Base-by-base conservation (phyloP, 2,329 filamentous ascomycete genomes). In the Talaromyces pinophilus region DNA sequence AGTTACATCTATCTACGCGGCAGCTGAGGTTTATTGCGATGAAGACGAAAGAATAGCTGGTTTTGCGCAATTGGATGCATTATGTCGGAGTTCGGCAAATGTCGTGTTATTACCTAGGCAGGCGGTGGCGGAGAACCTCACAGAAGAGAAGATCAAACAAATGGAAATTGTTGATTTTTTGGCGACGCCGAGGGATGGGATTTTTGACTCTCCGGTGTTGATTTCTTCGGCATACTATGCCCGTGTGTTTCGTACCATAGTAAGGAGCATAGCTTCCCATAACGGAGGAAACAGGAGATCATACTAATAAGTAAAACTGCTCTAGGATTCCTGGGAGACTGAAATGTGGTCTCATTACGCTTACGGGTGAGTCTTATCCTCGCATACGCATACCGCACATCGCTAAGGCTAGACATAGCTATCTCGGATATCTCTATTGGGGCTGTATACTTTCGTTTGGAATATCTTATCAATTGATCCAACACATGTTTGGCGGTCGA, bases 401-500 rank as follows among this genome's bases (percentile, higher is more conserved):
- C 19, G 19, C 46, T 48, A 25, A 48, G 10, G 15, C 4, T 17
- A 54, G 11, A 54, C 42, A 35, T 44, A 77, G 74, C 19, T 75
- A 73, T 66, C 61, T 72, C 10, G 73, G 77, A 0, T 80, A 80
- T 63, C 73, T 72, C 1, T 82, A 80, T 67, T 83, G 81, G 81
- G 75, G 72, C 1, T 64, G 65, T 3, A 73, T 81, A 2, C 60
- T 82, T 3, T 62, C 74, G 0, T 54, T 77, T 2, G 81, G 80
- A 1, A 76, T 77, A 8, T 19, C 73, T 1, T 70, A 75, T 65
- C 78, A 77, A 1, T 22, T 78, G 5, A 44, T 70, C 68, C 17
- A 70, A 73, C 50, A 17, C 75, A 7, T 67, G 71, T 19, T 44
- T 59, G 25, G 50, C 33, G 19, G 19, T 28, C 19, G 1, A 64